These are phyloP conservation scores for Eremochloa ophiuroides DNA, from an alignment of 176 grass and related monocot genomes.

Conservation along the genomic window DNA sequence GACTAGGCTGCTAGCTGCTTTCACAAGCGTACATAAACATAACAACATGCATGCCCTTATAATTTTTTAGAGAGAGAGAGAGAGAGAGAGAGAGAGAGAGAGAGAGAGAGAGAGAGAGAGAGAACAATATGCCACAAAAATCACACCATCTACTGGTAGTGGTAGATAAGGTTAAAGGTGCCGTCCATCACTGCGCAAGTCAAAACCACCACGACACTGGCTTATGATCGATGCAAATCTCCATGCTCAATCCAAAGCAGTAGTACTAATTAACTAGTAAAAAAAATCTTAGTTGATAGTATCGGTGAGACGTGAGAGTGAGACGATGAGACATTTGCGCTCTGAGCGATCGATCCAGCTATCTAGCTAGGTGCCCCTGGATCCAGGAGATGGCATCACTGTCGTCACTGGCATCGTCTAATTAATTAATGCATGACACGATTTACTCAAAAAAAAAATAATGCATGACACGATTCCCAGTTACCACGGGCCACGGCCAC, in stretches of 20 bases:
- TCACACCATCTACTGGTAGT: background rate
- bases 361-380: background rate
- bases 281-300: background rate
- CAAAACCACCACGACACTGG: slow-evolving; percentile 21
- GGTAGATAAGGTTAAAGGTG: background rate
- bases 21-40: no score
- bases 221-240: background rate
- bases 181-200: background rate
- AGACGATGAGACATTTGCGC: background rate
- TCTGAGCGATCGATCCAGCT: background rate
- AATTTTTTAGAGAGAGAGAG: no score
- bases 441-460: no score
- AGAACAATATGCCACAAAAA: background rate
- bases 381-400: background rate
- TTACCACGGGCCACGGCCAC: background rate
- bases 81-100: no score
- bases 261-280: background rate
- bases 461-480: background rate
- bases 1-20: no score
- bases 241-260: background rate
- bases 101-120: no score
- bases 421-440: background rate
- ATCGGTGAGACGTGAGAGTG: background rate
- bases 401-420: background rate
- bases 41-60: no score